These are phyloP conservation scores for Starmerella kuoi DNA, from an alignment of 805 yeast genomes.

Conservation along the genomic window DNA sequence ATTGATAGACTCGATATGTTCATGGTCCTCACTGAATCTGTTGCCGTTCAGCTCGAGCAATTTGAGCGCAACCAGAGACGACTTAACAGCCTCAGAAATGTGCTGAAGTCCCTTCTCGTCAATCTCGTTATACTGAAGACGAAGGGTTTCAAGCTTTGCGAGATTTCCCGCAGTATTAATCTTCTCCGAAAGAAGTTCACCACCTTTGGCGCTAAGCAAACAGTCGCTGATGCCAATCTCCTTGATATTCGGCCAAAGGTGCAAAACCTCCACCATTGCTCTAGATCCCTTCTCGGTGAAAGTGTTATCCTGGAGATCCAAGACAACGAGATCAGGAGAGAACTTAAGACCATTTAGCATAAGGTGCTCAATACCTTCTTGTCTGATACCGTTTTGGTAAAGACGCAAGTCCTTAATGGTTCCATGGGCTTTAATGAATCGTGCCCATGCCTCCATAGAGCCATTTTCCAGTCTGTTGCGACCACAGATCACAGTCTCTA, in stretches of 20 bases:
- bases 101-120: conserved; percentile 49
- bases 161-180: conserved; percentile 20
- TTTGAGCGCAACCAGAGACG: conserved; percentile 48
- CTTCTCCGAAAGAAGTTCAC: conserved; percentile 38
- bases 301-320: conserved; percentile 93
- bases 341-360: conserved; percentile 57
- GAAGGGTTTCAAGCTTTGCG: conserved; percentile 44
- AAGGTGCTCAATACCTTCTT: conserved; percentile 71
- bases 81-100: conserved; percentile 43
- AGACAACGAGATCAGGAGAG: conserved; percentile 46
- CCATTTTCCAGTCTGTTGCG: conserved; percentile 96
- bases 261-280: conserved; percentile 49
- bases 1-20: conserved; percentile 46
- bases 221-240: conserved; percentile 87
- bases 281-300: conserved; percentile 59
- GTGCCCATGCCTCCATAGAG: conserved; percentile 69
- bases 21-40: conserved; percentile 79
- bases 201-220: conserved; percentile 69
- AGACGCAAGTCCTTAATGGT: conserved; percentile 61
- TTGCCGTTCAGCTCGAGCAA: conserved; percentile 84
- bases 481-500: conserved; percentile 81
- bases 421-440: conserved; percentile 71
- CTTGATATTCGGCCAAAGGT: conserved; percentile 50
- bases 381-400: conserved; percentile 96
- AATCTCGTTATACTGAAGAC: conserved; percentile 81